These are phyloP conservation scores for Arbutus unedo DNA, from an alignment of 148 eudicot species.

Conservation along the genomic window DNA sequence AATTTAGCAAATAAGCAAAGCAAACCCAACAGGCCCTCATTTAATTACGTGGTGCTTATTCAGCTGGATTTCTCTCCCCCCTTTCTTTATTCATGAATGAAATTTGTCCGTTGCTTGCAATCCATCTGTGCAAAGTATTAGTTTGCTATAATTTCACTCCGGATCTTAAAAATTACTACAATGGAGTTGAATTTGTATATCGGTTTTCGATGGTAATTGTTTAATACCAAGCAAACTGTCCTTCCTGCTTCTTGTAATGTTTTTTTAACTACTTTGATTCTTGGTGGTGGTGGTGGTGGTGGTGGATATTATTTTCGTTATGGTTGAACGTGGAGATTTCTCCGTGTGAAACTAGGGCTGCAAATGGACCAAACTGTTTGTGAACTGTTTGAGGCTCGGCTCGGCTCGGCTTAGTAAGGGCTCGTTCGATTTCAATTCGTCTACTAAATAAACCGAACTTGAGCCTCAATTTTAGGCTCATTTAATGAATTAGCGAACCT, in stretches of 20 bases:
- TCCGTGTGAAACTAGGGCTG: background rate
- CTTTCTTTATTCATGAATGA: background rate
- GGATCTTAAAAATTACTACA: background rate
- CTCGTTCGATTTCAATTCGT: no score
- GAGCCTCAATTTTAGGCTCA: no score
- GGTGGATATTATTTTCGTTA: background rate
- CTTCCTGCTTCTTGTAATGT: background rate
- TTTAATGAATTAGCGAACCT: no score
- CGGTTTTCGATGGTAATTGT: background rate
- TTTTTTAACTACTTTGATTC: background rate
- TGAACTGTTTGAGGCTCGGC: no score
- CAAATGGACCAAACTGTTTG: no score
- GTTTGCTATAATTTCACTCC: conserved; percentile 1
- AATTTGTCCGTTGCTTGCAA: background rate
- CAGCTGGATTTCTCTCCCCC: background rate
- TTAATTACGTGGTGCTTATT: background rate
- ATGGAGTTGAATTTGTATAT: background rate
- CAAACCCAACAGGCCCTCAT: background rate
- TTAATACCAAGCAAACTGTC: background rate
- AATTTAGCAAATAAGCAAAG: background rate
- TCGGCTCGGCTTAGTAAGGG: no score
- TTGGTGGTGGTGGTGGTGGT: conserved; percentile 9
- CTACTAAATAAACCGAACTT: no score
- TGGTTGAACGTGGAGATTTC: background rate
- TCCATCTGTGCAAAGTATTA: conserved; percentile 6